These are phyloP conservation scores for Porpolomopsis calyptriformis DNA, from an alignment of 768 basidiomycete species.

Conservation along the genomic window DNA sequence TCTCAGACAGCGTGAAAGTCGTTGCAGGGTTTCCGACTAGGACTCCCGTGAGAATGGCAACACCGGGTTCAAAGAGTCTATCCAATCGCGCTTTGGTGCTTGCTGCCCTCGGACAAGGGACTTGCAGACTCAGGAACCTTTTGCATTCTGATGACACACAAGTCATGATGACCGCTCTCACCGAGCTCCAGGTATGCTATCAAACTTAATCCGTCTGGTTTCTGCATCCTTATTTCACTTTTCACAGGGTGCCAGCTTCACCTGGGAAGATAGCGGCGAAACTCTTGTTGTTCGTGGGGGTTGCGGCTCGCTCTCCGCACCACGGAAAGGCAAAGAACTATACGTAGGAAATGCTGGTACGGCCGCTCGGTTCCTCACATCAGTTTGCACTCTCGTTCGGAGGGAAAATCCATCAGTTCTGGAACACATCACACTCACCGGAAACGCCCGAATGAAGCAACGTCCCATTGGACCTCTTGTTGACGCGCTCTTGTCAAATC, in stretches of 20 bases:
- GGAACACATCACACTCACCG: conserved; percentile 74
- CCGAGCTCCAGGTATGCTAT: conserved; percentile 64
- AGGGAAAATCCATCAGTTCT: conserved; percentile 25
- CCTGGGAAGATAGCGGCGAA: conserved; percentile 95
- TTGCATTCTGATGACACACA: conserved; percentile 97
- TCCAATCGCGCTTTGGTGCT: conserved; percentile 91
- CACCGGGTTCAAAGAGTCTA: conserved; percentile 94
- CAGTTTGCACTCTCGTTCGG: conserved; percentile 85
- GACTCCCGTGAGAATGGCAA: conserved; percentile 63
- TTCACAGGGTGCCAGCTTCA: conserved; percentile 74
- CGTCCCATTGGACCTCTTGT: conserved; percentile 94
- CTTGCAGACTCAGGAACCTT: conserved; percentile 79
- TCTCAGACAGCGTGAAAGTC: conserved; percentile 73
- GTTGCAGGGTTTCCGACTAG: conserved; percentile 54
- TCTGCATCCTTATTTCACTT: not conserved
- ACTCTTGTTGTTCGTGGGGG: conserved; percentile 89
- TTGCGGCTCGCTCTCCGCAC: conserved; percentile 65
- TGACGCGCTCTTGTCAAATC: conserved; percentile 75
- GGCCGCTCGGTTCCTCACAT: conserved; percentile 93
- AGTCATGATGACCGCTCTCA: conserved; percentile 95
- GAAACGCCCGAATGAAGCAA: conserved; percentile 98
- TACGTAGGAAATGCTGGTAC: conserved; percentile 98
- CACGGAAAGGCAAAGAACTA: conserved; percentile 71
- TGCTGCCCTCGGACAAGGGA: conserved; percentile 83
- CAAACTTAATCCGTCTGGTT: conserved; percentile 1